Base-by-base conservation (phyloP, 805 yeast species). In the Kuraishia cidri region DNA sequence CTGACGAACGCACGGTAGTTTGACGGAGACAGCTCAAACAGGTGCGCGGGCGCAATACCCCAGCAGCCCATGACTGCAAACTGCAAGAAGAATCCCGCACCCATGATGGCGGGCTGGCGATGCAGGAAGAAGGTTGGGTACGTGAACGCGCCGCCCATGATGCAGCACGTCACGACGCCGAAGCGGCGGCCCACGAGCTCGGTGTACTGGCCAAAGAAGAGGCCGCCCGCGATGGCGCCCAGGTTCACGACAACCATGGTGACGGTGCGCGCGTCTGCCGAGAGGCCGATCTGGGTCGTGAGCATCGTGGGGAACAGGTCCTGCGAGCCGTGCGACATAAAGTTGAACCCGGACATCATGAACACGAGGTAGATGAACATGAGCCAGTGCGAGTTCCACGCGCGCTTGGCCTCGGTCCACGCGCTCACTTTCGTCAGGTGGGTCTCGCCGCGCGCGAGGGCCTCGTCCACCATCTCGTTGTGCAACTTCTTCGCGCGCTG, bases 1-100 rank as follows among this genome's bases (percentile, higher is more conserved):
- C 71, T 68, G 31, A 74, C 71, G 37, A 77, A 72, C 6, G 83
- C 64, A 52, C 78, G 64, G 56, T 69, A 74, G 39, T 71, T 73
- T 14, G 79, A 75, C 35, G 78, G 78, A 26, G 79, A 64, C 40
- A 77, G 60, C 52, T 75, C 81, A 4, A 75, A 61, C 33, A 77
- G 55, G 51, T 75, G 79, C 36, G 73, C 62, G 35, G 83, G 83
- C 34, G 70, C 62, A 26, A 74, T 75, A 46, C 83, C 83, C 78
- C 80, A 77, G 20, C 77, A 73, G 45, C 83, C 83, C 55, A 74
- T 81, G 32, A 77, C 81, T 37, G 69, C 70, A 47, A 70, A 70
- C 47, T 75, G 82, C 38, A 75, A 52, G 56, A 71, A 73, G 50
- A 75, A 75, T 0, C 58, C 80, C 38, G 76, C 79, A 1, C 76